Evolutionary conservation across 179 eudicot genomes (phyloP).

Genomic region (Patellifolia procumbens): DNA sequence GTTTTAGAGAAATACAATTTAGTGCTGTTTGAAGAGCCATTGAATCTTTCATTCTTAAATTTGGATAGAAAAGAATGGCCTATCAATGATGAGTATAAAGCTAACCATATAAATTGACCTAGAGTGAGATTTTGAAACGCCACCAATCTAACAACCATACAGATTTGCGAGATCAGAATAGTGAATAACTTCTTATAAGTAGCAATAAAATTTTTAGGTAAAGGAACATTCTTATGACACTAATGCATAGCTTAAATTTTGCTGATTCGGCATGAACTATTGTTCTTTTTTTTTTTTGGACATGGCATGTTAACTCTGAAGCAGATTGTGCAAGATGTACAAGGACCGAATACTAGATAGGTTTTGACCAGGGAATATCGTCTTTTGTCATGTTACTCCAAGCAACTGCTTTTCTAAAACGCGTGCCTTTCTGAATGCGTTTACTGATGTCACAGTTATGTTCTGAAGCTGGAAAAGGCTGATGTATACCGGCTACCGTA

Average conservation of each 20-base stretch:
- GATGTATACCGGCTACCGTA: slow-evolving; percentile 96
- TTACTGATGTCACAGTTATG: slow-evolving; percentile 59
- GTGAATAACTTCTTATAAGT: neutral
- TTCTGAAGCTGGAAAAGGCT: slow-evolving; percentile 93
- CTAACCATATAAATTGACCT: neutral
- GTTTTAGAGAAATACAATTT: neutral
- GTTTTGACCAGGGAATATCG: neutral
- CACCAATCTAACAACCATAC: neutral
- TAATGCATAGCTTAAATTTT: neutral
- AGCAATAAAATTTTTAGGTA: neutral
- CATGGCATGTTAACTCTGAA: neutral
- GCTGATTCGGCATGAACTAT: neutral
- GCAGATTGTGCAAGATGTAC: neutral
- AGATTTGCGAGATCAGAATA: neutral
- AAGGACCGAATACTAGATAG: neutral
- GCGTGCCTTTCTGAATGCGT: slow-evolving; percentile 19
- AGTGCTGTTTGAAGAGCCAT: neutral
- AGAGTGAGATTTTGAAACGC: neutral
- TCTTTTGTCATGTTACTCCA: neutral
- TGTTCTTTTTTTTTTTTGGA: neutral
- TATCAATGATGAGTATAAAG: too few species aligned
- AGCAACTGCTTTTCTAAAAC: neutral
- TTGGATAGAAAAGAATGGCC: neutral
- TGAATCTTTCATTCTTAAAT: neutral
- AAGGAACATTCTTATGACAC: neutral